Percentiles rank a stretch among this genome's conserved stretches.
These are phyloP conservation scores for Eutrema japonicum DNA, from an alignment of 345 rosid species.

Conservation along the genomic window DNA sequence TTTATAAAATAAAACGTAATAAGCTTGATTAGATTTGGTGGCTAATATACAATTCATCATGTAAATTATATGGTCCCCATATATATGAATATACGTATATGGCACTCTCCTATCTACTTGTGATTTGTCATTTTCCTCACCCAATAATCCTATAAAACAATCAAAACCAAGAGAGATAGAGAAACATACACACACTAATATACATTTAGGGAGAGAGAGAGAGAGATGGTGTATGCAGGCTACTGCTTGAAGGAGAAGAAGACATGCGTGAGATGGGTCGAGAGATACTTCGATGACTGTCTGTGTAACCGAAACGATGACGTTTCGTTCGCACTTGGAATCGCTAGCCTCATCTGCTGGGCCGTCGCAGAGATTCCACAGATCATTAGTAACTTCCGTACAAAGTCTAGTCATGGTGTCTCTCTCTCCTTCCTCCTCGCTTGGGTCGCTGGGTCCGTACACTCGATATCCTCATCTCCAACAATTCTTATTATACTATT, in stretches of 20 bases:
- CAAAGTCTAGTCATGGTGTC: constrained; percentile 95
- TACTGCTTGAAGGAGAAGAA: constrained; percentile 66
- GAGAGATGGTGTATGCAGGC: constrained; percentile 49
- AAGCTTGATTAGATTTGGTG: constrained; percentile 10
- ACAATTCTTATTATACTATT: not conserved
- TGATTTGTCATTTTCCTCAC: constrained; percentile 39
- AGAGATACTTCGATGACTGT: constrained; percentile 82
- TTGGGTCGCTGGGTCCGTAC: constrained; percentile 90
- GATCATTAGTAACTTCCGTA: constrained; percentile 83
- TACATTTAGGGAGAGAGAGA: constrained; percentile 5
- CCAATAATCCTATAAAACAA: constrained; percentile 33
- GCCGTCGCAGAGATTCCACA: constrained; percentile 95
- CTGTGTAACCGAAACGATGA: constrained; percentile 79
- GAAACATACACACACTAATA: not conserved
- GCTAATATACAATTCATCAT: not conserved
- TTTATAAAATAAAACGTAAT: not conserved
- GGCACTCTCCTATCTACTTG: constrained; percentile 34
- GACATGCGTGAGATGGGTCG: constrained; percentile 72
- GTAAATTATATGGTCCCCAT: constrained; percentile 30
- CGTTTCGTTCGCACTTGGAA: constrained; percentile 70
- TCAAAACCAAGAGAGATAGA: constrained; percentile 21
- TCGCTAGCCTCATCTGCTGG: constrained; percentile 76
- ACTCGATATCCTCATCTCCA: not conserved
- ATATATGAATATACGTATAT: too few species aligned
- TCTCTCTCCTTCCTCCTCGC: constrained; percentile 89